Conservation (phyloP, 78 protist genomes). For the Dictyostelium firmibasis region DNA sequence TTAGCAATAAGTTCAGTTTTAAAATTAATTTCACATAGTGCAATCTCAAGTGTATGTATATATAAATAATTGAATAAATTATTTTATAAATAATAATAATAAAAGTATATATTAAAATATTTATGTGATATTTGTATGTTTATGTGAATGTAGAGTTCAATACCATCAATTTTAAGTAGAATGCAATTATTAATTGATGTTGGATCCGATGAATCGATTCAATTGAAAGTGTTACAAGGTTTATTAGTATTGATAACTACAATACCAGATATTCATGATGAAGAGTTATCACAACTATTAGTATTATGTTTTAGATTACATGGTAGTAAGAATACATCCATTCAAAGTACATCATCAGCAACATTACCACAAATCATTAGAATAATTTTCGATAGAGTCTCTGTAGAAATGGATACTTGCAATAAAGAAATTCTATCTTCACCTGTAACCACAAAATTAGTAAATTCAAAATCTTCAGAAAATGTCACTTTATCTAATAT, state of each 20-base stretch:
- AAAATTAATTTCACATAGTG: conserved; percentile 70
- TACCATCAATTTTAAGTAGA: conserved; percentile 40
- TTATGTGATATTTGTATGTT: too few species aligned
- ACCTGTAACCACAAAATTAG: neutral
- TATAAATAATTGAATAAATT: neutral
- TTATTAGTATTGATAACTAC: conserved; percentile 71
- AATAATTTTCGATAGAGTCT: conserved; percentile 73
- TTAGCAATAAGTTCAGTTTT: conserved; percentile 65
- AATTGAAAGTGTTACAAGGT: conserved; percentile 76
- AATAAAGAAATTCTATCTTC: neutral
- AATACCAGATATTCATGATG: conserved; percentile 66
- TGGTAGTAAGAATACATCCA: conserved; percentile 42
- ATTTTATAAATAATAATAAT: neutral
- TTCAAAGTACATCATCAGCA: conserved; percentile 80
- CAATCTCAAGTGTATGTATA: conserved; percentile 46
- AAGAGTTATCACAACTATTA: conserved; percentile 58
- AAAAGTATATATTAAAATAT: too few species aligned
- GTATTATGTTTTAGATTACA: conserved; percentile 78
- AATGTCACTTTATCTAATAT: neutral
- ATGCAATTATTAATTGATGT: conserved; percentile 70
- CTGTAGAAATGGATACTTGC: neutral
- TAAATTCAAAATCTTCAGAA: neutral
- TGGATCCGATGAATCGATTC: conserved; percentile 72
- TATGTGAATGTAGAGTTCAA: conserved; percentile 28
- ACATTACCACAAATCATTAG: conserved; percentile 75